Percentiles rank a stretch among this genome's conserved stretches.
phyloP scores from a whole-genome alignment of 352 stramenopile species.

The Plasmopara viticola region DNA sequence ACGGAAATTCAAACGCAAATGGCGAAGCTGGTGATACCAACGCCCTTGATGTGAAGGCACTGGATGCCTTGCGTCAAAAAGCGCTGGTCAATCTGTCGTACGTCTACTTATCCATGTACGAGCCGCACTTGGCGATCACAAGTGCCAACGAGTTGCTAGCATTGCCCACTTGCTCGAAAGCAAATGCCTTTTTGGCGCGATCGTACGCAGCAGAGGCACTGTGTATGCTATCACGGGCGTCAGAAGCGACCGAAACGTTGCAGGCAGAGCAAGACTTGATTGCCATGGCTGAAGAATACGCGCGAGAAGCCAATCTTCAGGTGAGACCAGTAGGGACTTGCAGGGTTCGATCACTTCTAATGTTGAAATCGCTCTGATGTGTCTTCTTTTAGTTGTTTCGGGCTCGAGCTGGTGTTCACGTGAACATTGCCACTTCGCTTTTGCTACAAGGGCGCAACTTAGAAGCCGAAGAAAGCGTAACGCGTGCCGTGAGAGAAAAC shows the following conservation, averaged over 20 bases:
- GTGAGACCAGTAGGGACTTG: slow-evolving; percentile 16
- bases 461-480: slow-evolving; percentile 80
- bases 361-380: not conserved
- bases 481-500: slow-evolving; percentile 73
- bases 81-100: slow-evolving; percentile 85
- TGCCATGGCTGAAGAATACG: slow-evolving; percentile 71
- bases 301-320: slow-evolving; percentile 66
- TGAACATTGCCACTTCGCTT: slow-evolving; percentile 79
- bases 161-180: slow-evolving; percentile 60
- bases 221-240: slow-evolving; percentile 80
- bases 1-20: slow-evolving; percentile 21
- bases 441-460: slow-evolving; percentile 66
- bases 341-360: not conserved
- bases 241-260: slow-evolving; percentile 66
- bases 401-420: slow-evolving; percentile 70
- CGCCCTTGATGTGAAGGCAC: slow-evolving; percentile 37
- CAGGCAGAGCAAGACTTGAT: slow-evolving; percentile 73
- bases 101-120: slow-evolving; percentile 88
- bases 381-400: slow-evolving; percentile 33
- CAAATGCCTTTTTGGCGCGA: slow-evolving; percentile 71
- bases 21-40: slow-evolving; percentile 22
- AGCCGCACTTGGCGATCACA: slow-evolving; percentile 83
- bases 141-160: slow-evolving; percentile 74
- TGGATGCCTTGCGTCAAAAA: slow-evolving; percentile 77
- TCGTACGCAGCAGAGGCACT: slow-evolving; percentile 88